Conservation (phyloP, 495 filamentous ascomycete genomes). For the Baudoinia panamericana region DNA sequence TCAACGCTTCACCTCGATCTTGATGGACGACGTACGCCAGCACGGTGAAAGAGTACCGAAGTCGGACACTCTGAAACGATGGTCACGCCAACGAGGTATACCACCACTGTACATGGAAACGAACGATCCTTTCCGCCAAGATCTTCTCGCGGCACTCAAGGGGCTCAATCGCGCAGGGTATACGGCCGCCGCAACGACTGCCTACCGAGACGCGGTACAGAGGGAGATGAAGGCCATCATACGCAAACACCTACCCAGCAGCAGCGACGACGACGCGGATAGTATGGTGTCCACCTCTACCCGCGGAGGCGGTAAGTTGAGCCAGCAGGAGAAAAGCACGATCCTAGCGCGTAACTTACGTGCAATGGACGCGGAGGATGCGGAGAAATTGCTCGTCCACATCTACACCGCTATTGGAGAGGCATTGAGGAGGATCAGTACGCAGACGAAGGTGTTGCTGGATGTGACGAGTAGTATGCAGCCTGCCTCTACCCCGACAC, state of each 20-base stretch:
- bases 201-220: constrained; percentile 75
- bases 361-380: constrained; percentile 66
- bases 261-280: constrained; percentile 84
- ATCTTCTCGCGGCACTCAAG: constrained; percentile 52
- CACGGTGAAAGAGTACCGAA: constrained; percentile 67
- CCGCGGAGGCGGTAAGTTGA: constrained; percentile 52
- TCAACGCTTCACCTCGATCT: constrained; percentile 58
- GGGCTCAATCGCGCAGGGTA: constrained; percentile 70
- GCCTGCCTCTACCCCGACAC: constrained; percentile 20
- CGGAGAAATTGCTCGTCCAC: constrained; percentile 68
- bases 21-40: constrained; percentile 66
- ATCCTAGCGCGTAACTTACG: constrained; percentile 85
- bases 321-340: constrained; percentile 77
- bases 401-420: constrained; percentile 84
- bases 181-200: constrained; percentile 62
- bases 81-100: constrained; percentile 53
- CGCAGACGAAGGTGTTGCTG: constrained; percentile 88
- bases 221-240: constrained; percentile 82
- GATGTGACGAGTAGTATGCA: constrained; percentile 78
- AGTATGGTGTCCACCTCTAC: constrained; percentile 82
- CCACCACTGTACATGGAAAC: constrained; percentile 63
- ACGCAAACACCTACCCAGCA: constrained; percentile 71
- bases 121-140: constrained; percentile 51
- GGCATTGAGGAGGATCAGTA: constrained; percentile 65
- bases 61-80: constrained; percentile 65